Conservation (phyloP, 2,329 filamentous ascomycete genomes). For the Westerdykella sp. region DNA sequence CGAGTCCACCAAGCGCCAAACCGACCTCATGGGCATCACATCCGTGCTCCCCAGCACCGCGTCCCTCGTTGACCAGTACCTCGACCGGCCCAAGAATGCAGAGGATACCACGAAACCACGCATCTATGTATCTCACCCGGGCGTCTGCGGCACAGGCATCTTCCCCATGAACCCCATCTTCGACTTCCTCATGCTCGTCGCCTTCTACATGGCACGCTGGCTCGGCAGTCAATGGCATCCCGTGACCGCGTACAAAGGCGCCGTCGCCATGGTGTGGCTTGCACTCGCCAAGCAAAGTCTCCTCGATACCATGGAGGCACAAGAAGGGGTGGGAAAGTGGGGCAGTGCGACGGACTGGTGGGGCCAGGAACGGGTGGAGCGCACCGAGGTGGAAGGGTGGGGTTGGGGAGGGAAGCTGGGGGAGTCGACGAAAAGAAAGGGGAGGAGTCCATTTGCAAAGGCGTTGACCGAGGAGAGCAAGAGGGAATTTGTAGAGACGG, state of each 20-base stretch:
- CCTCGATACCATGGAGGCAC: conserved; percentile 50
- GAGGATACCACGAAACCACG: conserved; percentile 43
- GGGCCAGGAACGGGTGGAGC: conserved; percentile 58
- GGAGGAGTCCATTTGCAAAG: conserved; percentile 53
- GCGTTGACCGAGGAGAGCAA: conserved; percentile 57
- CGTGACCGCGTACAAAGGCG: conserved; percentile 68
- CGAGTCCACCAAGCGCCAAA: conserved; percentile 80
- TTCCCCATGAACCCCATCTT: conserved; percentile 67
- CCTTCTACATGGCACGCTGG: conserved; percentile 66
- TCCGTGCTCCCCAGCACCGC: conserved; percentile 58
- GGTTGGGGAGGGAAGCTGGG: conserved; percentile 55
- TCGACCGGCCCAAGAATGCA: conserved; percentile 9
- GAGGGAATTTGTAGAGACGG: conserved; percentile 57
- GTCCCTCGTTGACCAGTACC: conserved; percentile 37
- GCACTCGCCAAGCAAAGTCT: conserved; percentile 60
- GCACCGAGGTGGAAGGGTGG: conserved; percentile 84
- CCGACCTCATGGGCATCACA: conserved; percentile 75
- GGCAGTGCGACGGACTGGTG: conserved; percentile 61
- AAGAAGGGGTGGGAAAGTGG: conserved; percentile 67
- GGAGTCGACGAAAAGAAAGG: conserved; percentile 44
- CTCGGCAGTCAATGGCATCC: conserved; percentile 86
- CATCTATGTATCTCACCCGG: conserved; percentile 78
- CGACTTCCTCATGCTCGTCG: conserved; percentile 59
- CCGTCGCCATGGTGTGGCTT: conserved; percentile 71
- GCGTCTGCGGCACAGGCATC: conserved; percentile 76